Evolutionary conservation across 371 early-diverging fungal genomes (phyloP).

Genomic region (Nosema granulosis): DNA sequence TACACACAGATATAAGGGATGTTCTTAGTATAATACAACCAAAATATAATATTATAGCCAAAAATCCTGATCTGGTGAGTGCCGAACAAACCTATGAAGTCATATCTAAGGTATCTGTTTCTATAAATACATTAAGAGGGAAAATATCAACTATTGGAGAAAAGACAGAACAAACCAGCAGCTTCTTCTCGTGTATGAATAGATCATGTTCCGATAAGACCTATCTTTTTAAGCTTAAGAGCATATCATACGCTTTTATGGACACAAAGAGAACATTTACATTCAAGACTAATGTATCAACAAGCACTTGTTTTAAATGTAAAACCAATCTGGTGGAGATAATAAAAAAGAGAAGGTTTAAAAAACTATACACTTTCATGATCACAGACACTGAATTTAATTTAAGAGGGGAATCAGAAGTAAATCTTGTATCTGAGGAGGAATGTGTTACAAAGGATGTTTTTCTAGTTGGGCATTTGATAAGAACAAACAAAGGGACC

Average conservation of each 20-base stretch:
- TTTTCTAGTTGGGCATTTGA: not conserved
- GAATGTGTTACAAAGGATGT: not conserved
- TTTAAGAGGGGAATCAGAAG: not conserved
- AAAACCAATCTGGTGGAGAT: not conserved
- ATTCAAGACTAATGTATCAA: no score
- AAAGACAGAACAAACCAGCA: not conserved
- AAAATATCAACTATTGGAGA: not conserved
- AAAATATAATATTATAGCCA: not conserved
- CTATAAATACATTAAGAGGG: not conserved
- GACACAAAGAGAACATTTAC: constrained; percentile 9
- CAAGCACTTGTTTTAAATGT: constrained; percentile 3
- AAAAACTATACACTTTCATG: not conserved
- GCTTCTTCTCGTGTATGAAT: not conserved
- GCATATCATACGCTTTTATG: not conserved
- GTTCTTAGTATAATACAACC: not conserved
- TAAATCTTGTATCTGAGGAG: not conserved
- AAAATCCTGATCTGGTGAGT: not conserved
- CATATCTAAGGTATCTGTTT: not conserved
- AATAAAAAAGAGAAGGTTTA: not conserved
- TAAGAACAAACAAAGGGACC: not conserved
- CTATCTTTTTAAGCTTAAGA: not conserved
- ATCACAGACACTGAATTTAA: not conserved
- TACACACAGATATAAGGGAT: not conserved
- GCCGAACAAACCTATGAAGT: not conserved
- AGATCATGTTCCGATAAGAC: not conserved